Conservation (phyloP, 2,329 filamentous ascomycete species). For the Hypoxylon sp. region DNA sequence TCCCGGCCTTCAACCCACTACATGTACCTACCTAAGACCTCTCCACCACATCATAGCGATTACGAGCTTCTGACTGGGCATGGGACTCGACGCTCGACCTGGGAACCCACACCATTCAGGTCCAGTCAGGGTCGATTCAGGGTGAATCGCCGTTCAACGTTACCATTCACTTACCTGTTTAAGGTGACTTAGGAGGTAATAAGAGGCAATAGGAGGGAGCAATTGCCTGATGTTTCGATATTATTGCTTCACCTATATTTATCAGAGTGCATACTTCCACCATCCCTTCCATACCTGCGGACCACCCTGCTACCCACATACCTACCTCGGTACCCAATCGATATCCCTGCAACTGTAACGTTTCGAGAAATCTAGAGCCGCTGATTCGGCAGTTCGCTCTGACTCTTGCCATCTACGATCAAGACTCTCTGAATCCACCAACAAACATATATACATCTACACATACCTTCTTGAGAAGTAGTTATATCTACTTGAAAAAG, state of each 20-base stretch:
- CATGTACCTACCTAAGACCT: neutral
- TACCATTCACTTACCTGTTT: conserved; percentile 38
- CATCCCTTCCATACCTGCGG: conserved; percentile 18
- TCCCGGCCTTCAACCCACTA: neutral
- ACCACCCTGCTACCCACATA: conserved; percentile 24
- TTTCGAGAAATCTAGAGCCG: conserved; percentile 47
- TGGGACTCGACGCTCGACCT: conserved; percentile 23
- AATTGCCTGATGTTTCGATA: conserved; percentile 39
- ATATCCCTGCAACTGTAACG: conserved; percentile 51
- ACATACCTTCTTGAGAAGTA: conserved; percentile 4
- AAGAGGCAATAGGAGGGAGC: neutral
- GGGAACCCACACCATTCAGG: conserved; percentile 27
- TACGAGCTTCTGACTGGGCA: conserved; percentile 38
- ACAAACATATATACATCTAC: conserved; percentile 28
- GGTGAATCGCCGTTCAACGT: conserved; percentile 39
- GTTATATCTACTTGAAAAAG: conserved; percentile 7
- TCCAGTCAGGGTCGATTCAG: conserved; percentile 29
- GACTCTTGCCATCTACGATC: conserved; percentile 31
- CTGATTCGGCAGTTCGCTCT: conserved; percentile 50
- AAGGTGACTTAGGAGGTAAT: conserved; percentile 14
- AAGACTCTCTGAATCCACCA: conserved; percentile 9
- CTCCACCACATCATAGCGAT: conserved; percentile 11
- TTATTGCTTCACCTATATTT: conserved; percentile 36
- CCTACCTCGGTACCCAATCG: conserved; percentile 40
- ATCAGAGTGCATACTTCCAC: conserved; percentile 6